Base-by-base conservation (phyloP, 345 rosid genomes). In the Psidium friedrichsthalianum region DNA sequence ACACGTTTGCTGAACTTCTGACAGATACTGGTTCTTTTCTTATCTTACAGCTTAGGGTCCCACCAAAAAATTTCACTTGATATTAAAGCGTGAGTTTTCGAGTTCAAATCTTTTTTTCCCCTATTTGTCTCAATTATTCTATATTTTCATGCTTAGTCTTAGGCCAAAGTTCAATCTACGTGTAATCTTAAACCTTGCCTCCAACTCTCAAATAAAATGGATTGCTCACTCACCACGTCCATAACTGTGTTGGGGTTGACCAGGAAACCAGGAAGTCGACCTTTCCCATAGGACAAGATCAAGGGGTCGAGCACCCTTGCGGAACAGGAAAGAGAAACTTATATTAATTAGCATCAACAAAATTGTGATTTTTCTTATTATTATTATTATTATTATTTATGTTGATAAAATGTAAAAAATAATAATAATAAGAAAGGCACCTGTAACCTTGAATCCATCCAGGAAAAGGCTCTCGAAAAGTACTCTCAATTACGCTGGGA, bases 401-500 rank as follows among this genome's bases (percentile, higher is more conserved):
- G 6, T 27, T 53, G 14, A 11, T 47, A 42, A 76, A 32, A 24
- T 14, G 76, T 29, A n/a, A 20, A 24, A 8, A 82, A 42, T n/a
- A 42, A 1, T 49, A 10, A 49, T 9, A 49, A 49, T 9, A 8
- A 53, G 44, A 8, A 22, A 18, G 1, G 64, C 42, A 86, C 83
- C 81, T 89, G 84, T 82, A 74, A 40, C 91, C 91, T 86, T 88
- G 85, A 40, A 90, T 88, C 93, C 86, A 86, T 52, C 91, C 90
- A 4, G 91, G 89, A 51, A 87, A 88, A 12, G 93, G 90, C 47
- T 91, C 91, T 22, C 18, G 64, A 15, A 83, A 87, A 29, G 88
- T 84, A 74, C 89, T 85, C 55, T 87, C 89, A 1, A 89, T 81
- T 8, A 89, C 49, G 40, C 89, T 89, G 18, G 93, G 91, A 57